These are phyloP conservation scores for Camellia granthamiana DNA, from an alignment of 148 eudicot genomes.

Conservation along the genomic window DNA sequence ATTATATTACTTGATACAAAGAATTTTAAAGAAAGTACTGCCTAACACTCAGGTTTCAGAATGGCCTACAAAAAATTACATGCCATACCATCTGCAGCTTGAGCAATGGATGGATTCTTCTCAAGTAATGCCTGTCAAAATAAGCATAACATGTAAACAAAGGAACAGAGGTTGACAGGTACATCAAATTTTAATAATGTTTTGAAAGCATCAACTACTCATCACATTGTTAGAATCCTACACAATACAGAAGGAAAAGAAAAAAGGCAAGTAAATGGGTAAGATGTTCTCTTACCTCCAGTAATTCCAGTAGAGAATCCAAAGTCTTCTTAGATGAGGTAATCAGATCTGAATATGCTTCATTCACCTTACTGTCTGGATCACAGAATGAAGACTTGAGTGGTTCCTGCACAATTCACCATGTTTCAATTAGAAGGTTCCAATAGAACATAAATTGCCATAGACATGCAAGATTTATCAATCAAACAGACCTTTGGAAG, in stretches of 20 bases:
- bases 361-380: conserved; percentile 38
- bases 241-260: background rate
- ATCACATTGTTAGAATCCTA: background rate
- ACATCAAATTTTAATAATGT: background rate
- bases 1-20: background rate
- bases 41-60: background rate
- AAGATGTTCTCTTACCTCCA: conserved; percentile 48
- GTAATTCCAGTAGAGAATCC: conserved; percentile 68
- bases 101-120: conserved; percentile 74
- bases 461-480: background rate
- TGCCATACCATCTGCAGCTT: conserved; percentile 58
- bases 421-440: conserved; percentile 12
- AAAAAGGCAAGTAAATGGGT: background rate
- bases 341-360: conserved; percentile 68
- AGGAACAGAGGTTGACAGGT: background rate
- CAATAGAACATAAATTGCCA: background rate
- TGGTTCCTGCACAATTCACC: conserved; percentile 66
- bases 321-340: conserved; percentile 62
- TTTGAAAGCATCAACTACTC: background rate
- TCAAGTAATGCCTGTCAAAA: conserved; percentile 62
- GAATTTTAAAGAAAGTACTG: background rate
- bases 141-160: background rate
- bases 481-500: conserved; percentile 72
- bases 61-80: background rate
- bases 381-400: conserved; percentile 65